Conservation (phyloP, 345 rosid species). For the Mangifera indica region DNA sequence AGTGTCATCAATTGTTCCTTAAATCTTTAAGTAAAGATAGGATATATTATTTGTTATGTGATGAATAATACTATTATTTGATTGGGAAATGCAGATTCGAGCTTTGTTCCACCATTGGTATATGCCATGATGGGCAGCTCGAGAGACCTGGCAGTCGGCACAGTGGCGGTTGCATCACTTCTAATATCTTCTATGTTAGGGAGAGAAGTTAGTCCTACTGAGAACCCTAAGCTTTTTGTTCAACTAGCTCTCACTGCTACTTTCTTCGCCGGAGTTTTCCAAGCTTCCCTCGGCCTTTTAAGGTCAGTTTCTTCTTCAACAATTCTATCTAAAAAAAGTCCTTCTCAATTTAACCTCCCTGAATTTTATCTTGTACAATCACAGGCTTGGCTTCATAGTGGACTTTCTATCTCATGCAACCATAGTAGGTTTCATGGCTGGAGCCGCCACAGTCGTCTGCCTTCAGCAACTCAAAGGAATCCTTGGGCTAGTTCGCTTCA, state of each 20-base stretch:
- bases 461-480: constrained; percentile 93
- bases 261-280: constrained; percentile 79
- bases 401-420: constrained; percentile 96
- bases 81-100: constrained; percentile 58
- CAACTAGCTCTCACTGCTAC: constrained; percentile 81
- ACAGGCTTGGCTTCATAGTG: constrained; percentile 91
- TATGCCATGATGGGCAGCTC: constrained; percentile 98
- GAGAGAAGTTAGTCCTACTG: constrained; percentile 57
- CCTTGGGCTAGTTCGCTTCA: constrained; percentile 76
- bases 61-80: neutral
- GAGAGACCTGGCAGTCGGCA: constrained; percentile 85
- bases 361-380: neutral
- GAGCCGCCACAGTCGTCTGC: constrained; percentile 97
- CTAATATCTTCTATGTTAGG: constrained; percentile 73
- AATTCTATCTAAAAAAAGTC: neutral
- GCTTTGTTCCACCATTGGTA: constrained; percentile 90
- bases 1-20: constrained; percentile 12
- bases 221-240: constrained; percentile 62
- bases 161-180: constrained; percentile 85
- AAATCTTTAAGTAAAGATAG: neutral
- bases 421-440: constrained; percentile 97
- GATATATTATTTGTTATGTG: neutral
- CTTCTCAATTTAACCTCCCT: neutral
- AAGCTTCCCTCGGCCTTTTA: constrained; percentile 83
- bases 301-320: constrained; percentile 40